Evolutionary conservation across 2,329 filamentous ascomycete genomes (phyloP), one percentile per base, ranked within the genome.

Genomic region (Helicocarpus griseus): DNA sequence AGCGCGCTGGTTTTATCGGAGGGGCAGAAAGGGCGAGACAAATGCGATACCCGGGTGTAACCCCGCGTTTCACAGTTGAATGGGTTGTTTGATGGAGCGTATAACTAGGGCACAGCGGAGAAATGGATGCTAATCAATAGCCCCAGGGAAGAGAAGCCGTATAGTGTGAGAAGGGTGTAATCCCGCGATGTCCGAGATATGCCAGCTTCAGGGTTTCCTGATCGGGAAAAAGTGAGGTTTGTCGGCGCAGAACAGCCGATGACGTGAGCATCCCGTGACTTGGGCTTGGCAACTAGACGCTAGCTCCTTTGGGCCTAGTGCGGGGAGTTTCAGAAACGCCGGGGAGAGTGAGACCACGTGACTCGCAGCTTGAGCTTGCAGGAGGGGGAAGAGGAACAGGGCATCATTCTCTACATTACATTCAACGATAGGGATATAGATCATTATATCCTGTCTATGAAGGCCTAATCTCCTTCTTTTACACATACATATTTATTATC

Each of bases 171-270:
- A n/a, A n/a, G n/a, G n/a, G n/a, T n/a, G n/a, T n/a, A 11, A 47
- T 36, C 26, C 22, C 31, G 19, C 45, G 22, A 17, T 6, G 24
- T 35, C 45, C 21, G 45, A 36, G 17, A 47, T 26, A 22, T 26
- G 24, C 17, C 13, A 36, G 13, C 21, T 7, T n/a, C 21, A n/a
- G 21, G 22, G 31, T 4, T 26, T 39, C 45, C 45, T 26, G 45
- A 47, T 38, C 22, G 45, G 45, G 45, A 36, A 47, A 47, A 47
- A 2, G 9, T 47, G 45, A 47, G 29, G 47, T 28, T 40, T 22
- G 11, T 41, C 46, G 31, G n/a, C 29, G 17, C 44, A 33, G 38
- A 17, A 40, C 19, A 26, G 21, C n/a, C 17, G 24, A 31, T 45
- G 41, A 45, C 41, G 24, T 43, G 26, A 35, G 4, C 8, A 44